These are phyloP conservation scores for Cucurbita maxima DNA, from an alignment of 306 rosid species.

Conservation along the genomic window DNA sequence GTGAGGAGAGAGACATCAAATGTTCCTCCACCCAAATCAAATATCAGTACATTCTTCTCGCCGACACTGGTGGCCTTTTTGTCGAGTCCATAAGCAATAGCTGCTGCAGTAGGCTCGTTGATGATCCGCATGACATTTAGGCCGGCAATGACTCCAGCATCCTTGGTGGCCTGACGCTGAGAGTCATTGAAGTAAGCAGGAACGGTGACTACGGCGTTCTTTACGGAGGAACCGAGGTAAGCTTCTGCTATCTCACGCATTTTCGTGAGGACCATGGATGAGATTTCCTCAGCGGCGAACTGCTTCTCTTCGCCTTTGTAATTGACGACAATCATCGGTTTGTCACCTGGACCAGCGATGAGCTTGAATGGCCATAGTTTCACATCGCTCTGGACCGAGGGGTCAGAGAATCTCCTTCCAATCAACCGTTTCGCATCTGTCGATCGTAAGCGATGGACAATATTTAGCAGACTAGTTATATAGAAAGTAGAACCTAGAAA, in stretches of 20 bases:
- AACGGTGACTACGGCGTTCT: slow-evolving; percentile 72
- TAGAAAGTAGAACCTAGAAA: too few species aligned
- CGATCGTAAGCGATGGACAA: not conserved
- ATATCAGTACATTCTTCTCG: slow-evolving; percentile 50
- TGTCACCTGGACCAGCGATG: slow-evolving; percentile 35
- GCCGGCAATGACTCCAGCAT: slow-evolving; percentile 58
- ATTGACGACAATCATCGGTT: slow-evolving; percentile 46
- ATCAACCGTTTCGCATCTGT: slow-evolving; percentile 72
- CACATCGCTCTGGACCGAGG: slow-evolving; percentile 58
- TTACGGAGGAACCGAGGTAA: slow-evolving; percentile 40
- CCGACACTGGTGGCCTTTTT: slow-evolving; percentile 44
- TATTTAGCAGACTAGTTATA: not conserved
- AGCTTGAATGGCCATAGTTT: slow-evolving; percentile 72
- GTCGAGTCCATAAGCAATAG: slow-evolving; percentile 59
- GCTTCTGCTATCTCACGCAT: slow-evolving; percentile 90
- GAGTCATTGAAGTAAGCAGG: slow-evolving; percentile 74
- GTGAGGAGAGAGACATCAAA: slow-evolving; percentile 64
- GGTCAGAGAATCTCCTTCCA: slow-evolving; percentile 54
- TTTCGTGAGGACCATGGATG: slow-evolving; percentile 56
- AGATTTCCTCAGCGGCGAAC: slow-evolving; percentile 51
- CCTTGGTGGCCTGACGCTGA: slow-evolving; percentile 65
- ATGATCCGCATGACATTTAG: slow-evolving; percentile 49
- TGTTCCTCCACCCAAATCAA: slow-evolving; percentile 25
- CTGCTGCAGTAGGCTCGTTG: slow-evolving; percentile 67
- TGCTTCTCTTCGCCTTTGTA: slow-evolving; percentile 51